A percentile compares a stretch with the other conserved stretches of the same genome.
Evolutionary conservation across 2,329 filamentous ascomycete species (phyloP).

Genomic region (Aspergillus sp.): DNA sequence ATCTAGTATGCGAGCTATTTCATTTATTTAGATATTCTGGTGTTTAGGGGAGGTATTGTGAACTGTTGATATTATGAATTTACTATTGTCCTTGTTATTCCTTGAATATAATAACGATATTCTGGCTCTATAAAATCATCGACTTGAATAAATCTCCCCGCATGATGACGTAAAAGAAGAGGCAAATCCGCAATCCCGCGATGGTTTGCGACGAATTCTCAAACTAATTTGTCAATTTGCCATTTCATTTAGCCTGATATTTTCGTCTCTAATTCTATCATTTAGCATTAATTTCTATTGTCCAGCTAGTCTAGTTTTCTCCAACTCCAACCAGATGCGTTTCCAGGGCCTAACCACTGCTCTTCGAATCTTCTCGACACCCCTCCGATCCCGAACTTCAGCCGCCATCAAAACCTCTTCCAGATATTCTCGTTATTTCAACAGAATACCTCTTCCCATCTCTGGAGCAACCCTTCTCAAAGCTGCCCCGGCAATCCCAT

Average conservation of each 20-base stretch:
- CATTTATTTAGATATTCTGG: background rate
- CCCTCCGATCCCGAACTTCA: constrained; percentile 15
- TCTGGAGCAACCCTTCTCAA: constrained; percentile 37
- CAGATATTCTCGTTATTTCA: constrained; percentile 10
- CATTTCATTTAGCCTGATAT: background rate
- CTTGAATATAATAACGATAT: too few species aligned
- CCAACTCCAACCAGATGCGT: constrained; percentile 19
- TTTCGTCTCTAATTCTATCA: background rate
- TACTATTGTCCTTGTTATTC: too few species aligned
- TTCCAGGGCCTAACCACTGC: constrained; percentile 11
- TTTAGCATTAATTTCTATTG: too few species aligned
- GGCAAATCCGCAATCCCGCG: constrained; percentile 2
- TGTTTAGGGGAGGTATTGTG: too few species aligned
- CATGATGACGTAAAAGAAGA: constrained; percentile 26
- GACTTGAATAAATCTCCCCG: constrained; percentile 11
- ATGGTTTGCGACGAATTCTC: background rate
- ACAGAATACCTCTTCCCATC: constrained; percentile 17
- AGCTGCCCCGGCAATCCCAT: constrained; percentile 75
- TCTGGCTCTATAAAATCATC: too few species aligned
- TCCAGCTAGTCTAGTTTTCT: background rate
- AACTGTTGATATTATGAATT: too few species aligned
- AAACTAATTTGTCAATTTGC: background rate
- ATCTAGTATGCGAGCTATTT: background rate
- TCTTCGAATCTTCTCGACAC: constrained; percentile 14
- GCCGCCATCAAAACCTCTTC: constrained; percentile 17